A percentile compares a stretch with the other conserved stretches of the same genome.
phyloP scores from a whole-genome alignment of 1,139 yeast genomes.

The Sugiyamaella grinbergsii region DNA sequence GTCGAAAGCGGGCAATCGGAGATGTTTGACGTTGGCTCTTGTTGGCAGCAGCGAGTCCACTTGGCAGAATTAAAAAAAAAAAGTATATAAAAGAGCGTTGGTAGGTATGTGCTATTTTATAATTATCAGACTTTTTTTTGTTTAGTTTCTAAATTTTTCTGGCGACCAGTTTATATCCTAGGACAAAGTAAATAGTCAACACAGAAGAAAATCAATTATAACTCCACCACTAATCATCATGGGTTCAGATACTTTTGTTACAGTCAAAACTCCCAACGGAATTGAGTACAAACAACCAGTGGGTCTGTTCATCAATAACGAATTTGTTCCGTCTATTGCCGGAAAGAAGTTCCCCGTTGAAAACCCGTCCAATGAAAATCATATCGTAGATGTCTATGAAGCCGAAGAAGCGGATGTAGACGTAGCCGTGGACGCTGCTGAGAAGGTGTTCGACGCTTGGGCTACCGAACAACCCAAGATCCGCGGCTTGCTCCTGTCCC shows the following conservation, averaged over 20 bases:
- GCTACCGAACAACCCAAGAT: conserved; percentile 53
- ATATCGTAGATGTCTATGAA: conserved; percentile 54
- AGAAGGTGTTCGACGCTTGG: conserved; percentile 50
- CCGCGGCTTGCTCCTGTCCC: conserved; percentile 50
- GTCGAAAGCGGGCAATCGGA: no score
- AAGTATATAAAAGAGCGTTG: neutral
- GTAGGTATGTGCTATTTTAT: neutral
- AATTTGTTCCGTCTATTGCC: conserved; percentile 62
- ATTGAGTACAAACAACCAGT: conserved; percentile 62
- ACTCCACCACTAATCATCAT: neutral
- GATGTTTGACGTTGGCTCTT: no score
- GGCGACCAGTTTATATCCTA: no score
- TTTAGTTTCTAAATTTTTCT: no score
- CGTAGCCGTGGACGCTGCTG: conserved; percentile 61
- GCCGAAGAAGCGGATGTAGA: conserved; percentile 61
- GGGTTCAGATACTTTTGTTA: conserved; percentile 15
- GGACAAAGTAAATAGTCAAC: no score
- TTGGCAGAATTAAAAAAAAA: no score
- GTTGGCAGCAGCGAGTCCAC: no score
- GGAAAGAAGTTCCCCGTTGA: conserved; percentile 56
- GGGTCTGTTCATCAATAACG: conserved; percentile 81
- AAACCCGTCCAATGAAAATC: conserved; percentile 52
- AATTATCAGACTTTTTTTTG: no score
- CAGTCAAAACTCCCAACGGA: conserved; percentile 61
- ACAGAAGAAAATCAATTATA: no score